Percentiles rank a stretch among this genome's conserved stretches.
These are phyloP conservation scores for Calonectria naviculata DNA, from an alignment of 2,329 filamentous ascomycete species.

Conservation along the genomic window DNA sequence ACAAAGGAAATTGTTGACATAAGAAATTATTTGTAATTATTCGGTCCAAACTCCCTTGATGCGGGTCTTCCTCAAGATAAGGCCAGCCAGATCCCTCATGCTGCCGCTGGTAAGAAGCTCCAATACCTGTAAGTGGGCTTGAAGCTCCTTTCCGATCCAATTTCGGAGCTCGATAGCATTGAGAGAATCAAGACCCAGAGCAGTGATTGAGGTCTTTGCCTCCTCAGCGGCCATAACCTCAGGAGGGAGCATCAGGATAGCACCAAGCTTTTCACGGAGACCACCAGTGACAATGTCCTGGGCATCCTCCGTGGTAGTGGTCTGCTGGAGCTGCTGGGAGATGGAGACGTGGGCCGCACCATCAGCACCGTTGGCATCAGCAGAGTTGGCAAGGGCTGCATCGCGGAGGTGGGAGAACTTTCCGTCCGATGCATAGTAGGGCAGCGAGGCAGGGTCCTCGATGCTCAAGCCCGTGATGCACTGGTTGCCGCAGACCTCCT, in stretches of 20 bases:
- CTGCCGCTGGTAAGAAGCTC: conserved; percentile 65
- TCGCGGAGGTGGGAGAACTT: conserved; percentile 64
- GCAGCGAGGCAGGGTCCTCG: conserved; percentile 52
- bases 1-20: neutral
- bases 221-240: conserved; percentile 32
- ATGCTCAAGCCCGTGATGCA: conserved; percentile 66
- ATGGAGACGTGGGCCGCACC: conserved; percentile 14
- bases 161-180: conserved; percentile 63
- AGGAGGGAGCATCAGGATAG: conserved; percentile 45
- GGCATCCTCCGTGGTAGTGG: conserved; percentile 31
- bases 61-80: conserved; percentile 40
- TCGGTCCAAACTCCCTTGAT: conserved; percentile 13
- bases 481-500: conserved; percentile 57
- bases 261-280: conserved; percentile 46
- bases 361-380: conserved; percentile 20
- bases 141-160: conserved; percentile 59
- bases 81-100: conserved; percentile 33
- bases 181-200: conserved; percentile 56
- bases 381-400: conserved; percentile 43
- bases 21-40: neutral
- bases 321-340: conserved; percentile 24
- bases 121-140: conserved; percentile 60
- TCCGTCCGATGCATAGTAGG: conserved; percentile 65
- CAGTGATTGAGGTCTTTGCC: conserved; percentile 36
- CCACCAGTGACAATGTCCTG: conserved; percentile 36